Base-by-base conservation (phyloP, 1,139 yeast species). In the Yamadazyma epiphylla region DNA sequence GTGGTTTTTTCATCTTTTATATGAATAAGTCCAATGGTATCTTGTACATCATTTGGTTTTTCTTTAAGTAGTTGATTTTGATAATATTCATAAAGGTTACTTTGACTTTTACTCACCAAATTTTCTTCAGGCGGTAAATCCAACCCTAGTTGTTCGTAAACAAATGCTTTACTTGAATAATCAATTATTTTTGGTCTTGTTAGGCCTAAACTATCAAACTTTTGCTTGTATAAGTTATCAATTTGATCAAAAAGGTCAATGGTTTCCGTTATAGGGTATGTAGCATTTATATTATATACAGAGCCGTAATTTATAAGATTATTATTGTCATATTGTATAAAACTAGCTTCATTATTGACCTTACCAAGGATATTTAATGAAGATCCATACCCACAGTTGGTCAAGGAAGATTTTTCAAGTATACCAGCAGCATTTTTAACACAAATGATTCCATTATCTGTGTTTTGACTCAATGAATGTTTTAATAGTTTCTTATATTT, bases 361-460 rank as follows among this genome's bases (percentile, higher is more conserved):
- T 50, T 35, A 1, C 81, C 81, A 2, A 47, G 36, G 8, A 54
- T 35, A 37, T 71, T 70, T 31, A 76, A 51, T 12, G 75, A 70
- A 1, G 81, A 69, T 1, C 83, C 83, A 30, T 45, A 52, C 0
- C 83, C 85, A 3, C 81, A 72, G 44, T 77, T 77, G 10, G 81
- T 74, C 31, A 67, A 44, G 6, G 55, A 46, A 3, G 70, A 60
- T 17, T 50, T 49, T 42, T 77, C 84, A 11, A 78, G 47, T 4
- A 60, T 29, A 7, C 5, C 13, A 14, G 6, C 17, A 19, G n/a
- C 15, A 10, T 17, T 13, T 10, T 5, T 15, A 8, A 10, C 12
- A 3, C 19, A 16, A 7, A 14, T 8, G 20, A 30, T 20, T 8
- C 33, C 36, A 13, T 29, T 29, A 5, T 15, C 32, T 8, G 34